A percentile compares a stretch with the other conserved stretches of the same genome.
These are phyloP conservation scores for Voacanga thouarsii DNA, from an alignment of 257 asterid species.

Conservation along the genomic window DNA sequence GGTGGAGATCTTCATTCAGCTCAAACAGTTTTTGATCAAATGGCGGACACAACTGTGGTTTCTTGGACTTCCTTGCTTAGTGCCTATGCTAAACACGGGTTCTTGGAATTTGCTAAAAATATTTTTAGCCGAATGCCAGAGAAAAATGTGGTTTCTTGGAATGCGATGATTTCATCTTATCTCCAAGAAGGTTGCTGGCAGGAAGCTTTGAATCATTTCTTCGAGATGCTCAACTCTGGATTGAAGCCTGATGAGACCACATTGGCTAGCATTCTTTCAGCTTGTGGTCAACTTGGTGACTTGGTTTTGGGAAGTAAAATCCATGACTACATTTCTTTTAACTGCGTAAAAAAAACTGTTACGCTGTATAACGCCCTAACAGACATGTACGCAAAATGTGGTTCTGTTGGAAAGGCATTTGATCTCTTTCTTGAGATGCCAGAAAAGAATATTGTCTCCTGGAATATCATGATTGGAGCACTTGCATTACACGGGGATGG, in stretches of 20 bases:
- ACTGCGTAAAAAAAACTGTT: slow-evolving; percentile 21
- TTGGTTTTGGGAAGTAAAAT: slow-evolving; percentile 39
- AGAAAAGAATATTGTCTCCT: slow-evolving; percentile 45
- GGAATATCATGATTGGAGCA: slow-evolving; percentile 62
- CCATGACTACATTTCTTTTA: slow-evolving; percentile 31
- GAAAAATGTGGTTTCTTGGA: slow-evolving; percentile 36
- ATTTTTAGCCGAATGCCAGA: slow-evolving; percentile 48
- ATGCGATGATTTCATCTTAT: slow-evolving; percentile 24
- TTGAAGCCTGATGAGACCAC: slow-evolving; percentile 25
- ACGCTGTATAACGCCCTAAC: slow-evolving; percentile 47
- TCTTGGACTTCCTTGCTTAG: slow-evolving; percentile 68
- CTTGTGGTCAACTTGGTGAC: slow-evolving; percentile 61
- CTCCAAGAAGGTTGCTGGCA: slow-evolving; percentile 17
- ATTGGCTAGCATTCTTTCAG: slow-evolving; percentile 42
- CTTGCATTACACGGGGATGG: slow-evolving; percentile 55
- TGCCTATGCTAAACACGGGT: slow-evolving; percentile 53
- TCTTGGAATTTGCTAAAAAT: slow-evolving; percentile 36
- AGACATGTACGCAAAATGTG: slow-evolving; percentile 76
- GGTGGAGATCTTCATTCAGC: slow-evolving; percentile 14
- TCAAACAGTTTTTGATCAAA: slow-evolving; percentile 15
- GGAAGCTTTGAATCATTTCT: slow-evolving; percentile 15
- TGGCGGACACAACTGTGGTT: slow-evolving; percentile 34
- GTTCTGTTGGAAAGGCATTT: slow-evolving; percentile 43
- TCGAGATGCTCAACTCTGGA: slow-evolving; percentile 7
- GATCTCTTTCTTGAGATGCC: slow-evolving; percentile 36